Conservation (phyloP, 345 rosid species). For the Lumnitzera littorea region DNA sequence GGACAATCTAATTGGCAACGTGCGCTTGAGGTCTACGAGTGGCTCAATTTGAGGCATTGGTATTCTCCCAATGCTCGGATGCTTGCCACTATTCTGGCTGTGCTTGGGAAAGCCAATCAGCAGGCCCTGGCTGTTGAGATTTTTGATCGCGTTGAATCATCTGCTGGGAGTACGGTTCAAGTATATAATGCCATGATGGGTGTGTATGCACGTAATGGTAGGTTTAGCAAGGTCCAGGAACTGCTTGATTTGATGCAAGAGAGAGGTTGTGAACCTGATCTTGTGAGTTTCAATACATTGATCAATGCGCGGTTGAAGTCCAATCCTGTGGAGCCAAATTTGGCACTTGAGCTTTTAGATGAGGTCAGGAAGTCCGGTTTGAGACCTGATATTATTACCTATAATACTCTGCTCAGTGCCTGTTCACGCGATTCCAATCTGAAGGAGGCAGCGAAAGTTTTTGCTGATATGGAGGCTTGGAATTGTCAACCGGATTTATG, state of each 20-base stretch:
- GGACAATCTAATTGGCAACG: conserved; percentile 90
- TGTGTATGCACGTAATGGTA: conserved; percentile 70
- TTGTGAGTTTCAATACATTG: conserved; percentile 90
- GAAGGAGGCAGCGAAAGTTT: conserved; percentile 69
- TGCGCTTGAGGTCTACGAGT: conserved; percentile 82
- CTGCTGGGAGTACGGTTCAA: conserved; percentile 66
- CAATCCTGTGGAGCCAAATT: conserved; percentile 44
- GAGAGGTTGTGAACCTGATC: conserved; percentile 80
- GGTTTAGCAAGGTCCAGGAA: conserved; percentile 54
- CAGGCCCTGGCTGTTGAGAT: conserved; percentile 70
- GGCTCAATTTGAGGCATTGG: conserved; percentile 87
- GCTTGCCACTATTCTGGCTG: conserved; percentile 78
- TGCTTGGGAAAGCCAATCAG: conserved; percentile 80
- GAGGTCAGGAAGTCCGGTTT: conserved; percentile 75
- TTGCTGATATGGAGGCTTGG: conserved; percentile 61
- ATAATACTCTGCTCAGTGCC: conserved; percentile 85
- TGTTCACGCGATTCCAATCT: conserved; percentile 75
- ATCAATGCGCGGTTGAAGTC: conserved; percentile 79
- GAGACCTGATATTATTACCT: conserved; percentile 84
- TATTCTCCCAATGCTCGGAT: conserved; percentile 74
- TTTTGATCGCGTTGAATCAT: conserved; percentile 50
- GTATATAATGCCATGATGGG: conserved; percentile 98
- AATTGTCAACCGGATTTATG: conserved; percentile 85
- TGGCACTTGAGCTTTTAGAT: conserved; percentile 53
- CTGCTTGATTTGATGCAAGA: conserved; percentile 71